phyloP scores from a whole-genome alignment of 1,284 basidiomycete species.

The Takashimella koratensis region DNA sequence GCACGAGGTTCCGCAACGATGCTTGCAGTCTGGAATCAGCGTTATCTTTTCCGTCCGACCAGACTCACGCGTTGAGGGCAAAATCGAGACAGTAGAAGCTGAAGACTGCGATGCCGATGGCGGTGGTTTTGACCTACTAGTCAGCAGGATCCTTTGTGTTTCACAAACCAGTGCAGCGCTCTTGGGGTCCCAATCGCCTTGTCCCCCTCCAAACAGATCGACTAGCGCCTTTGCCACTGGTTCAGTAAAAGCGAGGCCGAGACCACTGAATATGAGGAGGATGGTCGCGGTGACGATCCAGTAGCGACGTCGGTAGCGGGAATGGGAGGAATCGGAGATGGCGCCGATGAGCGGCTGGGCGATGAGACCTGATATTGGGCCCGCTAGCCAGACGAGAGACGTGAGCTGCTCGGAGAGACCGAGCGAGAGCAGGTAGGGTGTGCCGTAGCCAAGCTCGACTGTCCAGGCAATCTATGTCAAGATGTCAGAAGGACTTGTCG shows the following conservation, averaged over 20 bases:
- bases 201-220: slow-evolving; percentile 69
- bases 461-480: slow-evolving; percentile 40
- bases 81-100: slow-evolving; percentile 94
- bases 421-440: slow-evolving; percentile 83
- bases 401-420: slow-evolving; percentile 88
- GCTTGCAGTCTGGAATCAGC: slow-evolving; percentile 68
- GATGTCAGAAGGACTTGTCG: background rate
- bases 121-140: slow-evolving; percentile 60
- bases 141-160: background rate
- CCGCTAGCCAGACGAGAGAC: slow-evolving; percentile 94
- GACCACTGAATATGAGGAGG: slow-evolving; percentile 56
- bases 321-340: slow-evolving; percentile 86
- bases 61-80: slow-evolving; percentile 66
- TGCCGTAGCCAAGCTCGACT: slow-evolving; percentile 70
- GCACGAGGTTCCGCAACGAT: slow-evolving; percentile 80
- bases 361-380: slow-evolving; percentile 76
- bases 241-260: slow-evolving; percentile 75
- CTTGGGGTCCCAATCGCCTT: slow-evolving; percentile 85
- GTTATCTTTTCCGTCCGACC: background rate
- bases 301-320: slow-evolving; percentile 79
- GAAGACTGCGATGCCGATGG: slow-evolving; percentile 81
- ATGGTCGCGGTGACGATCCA: slow-evolving; percentile 82
- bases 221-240: slow-evolving; percentile 71
- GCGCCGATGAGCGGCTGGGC: slow-evolving; percentile 95
- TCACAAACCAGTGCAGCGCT: slow-evolving; percentile 59